phyloP scores from a whole-genome alignment of 2,329 filamentous ascomycete species.

The Fusarium goolgardi region DNA sequence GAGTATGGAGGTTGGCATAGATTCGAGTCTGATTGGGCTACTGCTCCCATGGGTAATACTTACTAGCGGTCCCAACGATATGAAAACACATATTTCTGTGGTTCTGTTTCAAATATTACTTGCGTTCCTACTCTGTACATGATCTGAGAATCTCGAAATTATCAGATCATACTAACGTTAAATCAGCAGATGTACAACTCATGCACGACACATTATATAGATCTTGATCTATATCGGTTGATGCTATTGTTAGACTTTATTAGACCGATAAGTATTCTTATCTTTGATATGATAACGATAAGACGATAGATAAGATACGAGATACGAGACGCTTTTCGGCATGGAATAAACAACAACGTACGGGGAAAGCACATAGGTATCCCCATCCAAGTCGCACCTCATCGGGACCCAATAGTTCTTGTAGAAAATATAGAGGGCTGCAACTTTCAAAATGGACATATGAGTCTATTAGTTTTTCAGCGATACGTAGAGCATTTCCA shows the following conservation, averaged over 20 bases:
- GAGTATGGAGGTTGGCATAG: conserved; percentile 64
- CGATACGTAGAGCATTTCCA: no score
- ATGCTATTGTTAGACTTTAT: background rate
- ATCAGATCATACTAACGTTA: background rate
- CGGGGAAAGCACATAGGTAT: no score
- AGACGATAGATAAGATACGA: background rate
- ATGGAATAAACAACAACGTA: no score
- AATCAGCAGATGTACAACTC: conserved; percentile 9
- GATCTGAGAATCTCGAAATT: background rate
- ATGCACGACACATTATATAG: conserved; percentile 4
- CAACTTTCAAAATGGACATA: no score
- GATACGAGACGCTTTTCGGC: no score
- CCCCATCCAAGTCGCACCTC: no score
- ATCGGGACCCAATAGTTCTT: no score
- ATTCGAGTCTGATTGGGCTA: conserved; percentile 64
- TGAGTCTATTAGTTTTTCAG: no score
- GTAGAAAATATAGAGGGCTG: no score
- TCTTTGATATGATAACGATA: background rate
- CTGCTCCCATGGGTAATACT: conserved; percentile 48
- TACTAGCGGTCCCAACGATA: conserved; percentile 41
- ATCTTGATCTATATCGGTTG: conserved; percentile 4
- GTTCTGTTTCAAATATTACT: background rate
- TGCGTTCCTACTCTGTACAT: background rate
- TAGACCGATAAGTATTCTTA: background rate
- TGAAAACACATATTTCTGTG: background rate